phyloP scores from a whole-genome alignment of 2,329 filamentous ascomycete genomes.

The Cercospora beticola region DNA sequence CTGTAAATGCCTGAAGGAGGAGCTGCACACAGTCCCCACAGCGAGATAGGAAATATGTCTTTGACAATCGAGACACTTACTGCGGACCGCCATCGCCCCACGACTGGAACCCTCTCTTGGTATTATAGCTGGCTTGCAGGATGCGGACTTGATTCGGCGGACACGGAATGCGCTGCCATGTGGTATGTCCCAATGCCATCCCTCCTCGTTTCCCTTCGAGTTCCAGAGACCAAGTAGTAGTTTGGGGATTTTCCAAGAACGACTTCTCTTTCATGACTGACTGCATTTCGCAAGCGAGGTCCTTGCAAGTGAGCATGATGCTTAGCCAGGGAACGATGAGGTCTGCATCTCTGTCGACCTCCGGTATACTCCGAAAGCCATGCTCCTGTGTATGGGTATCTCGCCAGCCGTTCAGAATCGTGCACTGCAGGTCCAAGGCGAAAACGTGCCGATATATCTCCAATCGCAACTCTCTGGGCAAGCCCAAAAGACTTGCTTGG shows the following conservation, averaged over 20 bases:
- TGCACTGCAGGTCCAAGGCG: conserved; percentile 17
- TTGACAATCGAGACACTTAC: background rate
- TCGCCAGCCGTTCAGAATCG: conserved; percentile 13
- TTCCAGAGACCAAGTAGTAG: conserved; percentile 19
- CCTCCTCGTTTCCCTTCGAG: conserved; percentile 19
- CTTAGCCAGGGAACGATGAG: conserved; percentile 24
- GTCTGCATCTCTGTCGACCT: conserved; percentile 8
- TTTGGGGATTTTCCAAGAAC: conserved; percentile 8
- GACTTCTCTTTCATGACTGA: conserved; percentile 12
- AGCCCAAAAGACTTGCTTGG: conserved; percentile 20
- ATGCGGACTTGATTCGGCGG: conserved; percentile 15
- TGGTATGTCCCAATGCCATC: conserved; percentile 15
- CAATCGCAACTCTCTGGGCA: conserved; percentile 22
- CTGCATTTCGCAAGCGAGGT: conserved; percentile 20
- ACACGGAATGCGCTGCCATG: conserved; percentile 25
- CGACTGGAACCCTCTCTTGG: conserved; percentile 16
- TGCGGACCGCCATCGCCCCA: conserved; percentile 24
- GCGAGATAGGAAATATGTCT: background rate
- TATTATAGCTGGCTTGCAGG: conserved; percentile 19
- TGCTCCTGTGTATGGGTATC: conserved; percentile 16
- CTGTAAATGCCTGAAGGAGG: background rate
- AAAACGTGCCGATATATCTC: conserved; percentile 23
- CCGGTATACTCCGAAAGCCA: conserved; percentile 45
- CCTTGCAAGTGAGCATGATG: conserved; percentile 24
- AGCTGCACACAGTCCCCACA: background rate